Percentiles rank a stretch among this genome's conserved stretches.
These are phyloP conservation scores for Rhytidhysteron rufulum DNA, from an alignment of 2,329 filamentous ascomycete genomes.

Conservation along the genomic window DNA sequence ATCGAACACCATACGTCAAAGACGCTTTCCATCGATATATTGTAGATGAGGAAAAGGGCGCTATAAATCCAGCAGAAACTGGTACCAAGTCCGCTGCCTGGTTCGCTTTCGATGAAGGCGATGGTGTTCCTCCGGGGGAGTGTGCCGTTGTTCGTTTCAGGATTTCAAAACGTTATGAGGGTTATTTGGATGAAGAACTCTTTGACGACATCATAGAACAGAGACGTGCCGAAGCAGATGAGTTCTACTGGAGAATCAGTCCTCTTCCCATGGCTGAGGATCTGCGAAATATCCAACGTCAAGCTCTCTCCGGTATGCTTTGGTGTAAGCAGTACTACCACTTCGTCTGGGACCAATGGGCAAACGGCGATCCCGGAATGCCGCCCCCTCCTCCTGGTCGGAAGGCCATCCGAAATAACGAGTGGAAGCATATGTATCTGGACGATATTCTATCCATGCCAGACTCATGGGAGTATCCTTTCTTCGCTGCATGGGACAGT, in stretches of 20 bases:
- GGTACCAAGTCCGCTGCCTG: conserved; percentile 90
- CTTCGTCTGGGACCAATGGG: conserved; percentile 98
- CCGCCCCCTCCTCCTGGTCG: conserved; percentile 78
- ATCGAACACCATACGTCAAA: conserved; percentile 82
- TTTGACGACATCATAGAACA: conserved; percentile 90
- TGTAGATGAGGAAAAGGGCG: conserved; percentile 73
- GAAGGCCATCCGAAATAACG: conserved; percentile 76
- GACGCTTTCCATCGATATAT: conserved; percentile 91
- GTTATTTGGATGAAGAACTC: conserved; percentile 84
- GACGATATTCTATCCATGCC: conserved; percentile 97
- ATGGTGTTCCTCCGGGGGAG: conserved; percentile 83
- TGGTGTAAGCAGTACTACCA: conserved; percentile 98
- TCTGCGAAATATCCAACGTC: conserved; percentile 88
- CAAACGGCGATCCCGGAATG: conserved; percentile 84
- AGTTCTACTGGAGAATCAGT: conserved; percentile 92
- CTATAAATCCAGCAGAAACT: conserved; percentile 72
- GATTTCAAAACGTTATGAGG: conserved; percentile 69
- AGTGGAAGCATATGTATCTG: conserved; percentile 93
- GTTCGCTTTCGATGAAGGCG: conserved; percentile 87
- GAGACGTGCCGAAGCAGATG: conserved; percentile 84
- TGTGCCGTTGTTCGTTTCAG: conserved; percentile 94
- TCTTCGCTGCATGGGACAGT: conserved; percentile 96
- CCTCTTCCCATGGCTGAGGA: conserved; percentile 92
- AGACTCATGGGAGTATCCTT: conserved; percentile 97
- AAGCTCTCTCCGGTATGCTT: conserved; percentile 94